Evolutionary conservation across 78 protist species (phyloP), one percentile per base, ranked within the genome.

Genomic region (Carpediemonas membranifera): DNA sequence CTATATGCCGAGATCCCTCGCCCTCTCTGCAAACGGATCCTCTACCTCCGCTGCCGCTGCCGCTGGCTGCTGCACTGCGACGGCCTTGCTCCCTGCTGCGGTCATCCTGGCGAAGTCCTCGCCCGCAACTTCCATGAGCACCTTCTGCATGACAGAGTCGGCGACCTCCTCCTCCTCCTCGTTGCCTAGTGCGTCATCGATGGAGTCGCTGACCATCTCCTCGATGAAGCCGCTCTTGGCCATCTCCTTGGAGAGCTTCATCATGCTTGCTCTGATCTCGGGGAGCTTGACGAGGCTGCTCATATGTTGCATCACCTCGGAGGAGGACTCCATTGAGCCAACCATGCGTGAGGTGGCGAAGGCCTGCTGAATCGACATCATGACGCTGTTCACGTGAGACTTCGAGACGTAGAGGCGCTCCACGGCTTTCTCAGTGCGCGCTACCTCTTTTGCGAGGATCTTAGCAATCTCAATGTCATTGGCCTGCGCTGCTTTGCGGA

Each of bases 391-490:
- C 15, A 74, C 27, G 1, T 63, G 36, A 18, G 71, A 27, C 11
- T 65, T 24, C 21, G 74, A 14, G 18, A 28, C 19, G 27, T 7
- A 25, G 13, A 50, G 7, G 7, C 73, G 28, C 1, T n/a, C 31
- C 16, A 3, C 27, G 14, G 59, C 63, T 51, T 74, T 74, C 11
- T 14, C 33, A 5, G 70, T 47, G 15, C 68, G 30, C 11, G 36
- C 79, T 13, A 74, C 3, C 41, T 74, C 79, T 50, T 54, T 74
- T 39, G 79, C 79, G 30, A 74, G 62, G 11, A 74, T 36, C 53
- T 43, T 47, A 3, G 67, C 72, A 5, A 30, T 11, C 3, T n/a
- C 62, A 43, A 30, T 43, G 5, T 65, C 64, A 2, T 63, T 63
- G 33, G 24, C 64, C 44, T 50, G 58, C 30, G 74, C 79, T 24